Base-by-base conservation (phyloP, 2,329 filamentous ascomycete species). In the Talaromyces marneffei region DNA sequence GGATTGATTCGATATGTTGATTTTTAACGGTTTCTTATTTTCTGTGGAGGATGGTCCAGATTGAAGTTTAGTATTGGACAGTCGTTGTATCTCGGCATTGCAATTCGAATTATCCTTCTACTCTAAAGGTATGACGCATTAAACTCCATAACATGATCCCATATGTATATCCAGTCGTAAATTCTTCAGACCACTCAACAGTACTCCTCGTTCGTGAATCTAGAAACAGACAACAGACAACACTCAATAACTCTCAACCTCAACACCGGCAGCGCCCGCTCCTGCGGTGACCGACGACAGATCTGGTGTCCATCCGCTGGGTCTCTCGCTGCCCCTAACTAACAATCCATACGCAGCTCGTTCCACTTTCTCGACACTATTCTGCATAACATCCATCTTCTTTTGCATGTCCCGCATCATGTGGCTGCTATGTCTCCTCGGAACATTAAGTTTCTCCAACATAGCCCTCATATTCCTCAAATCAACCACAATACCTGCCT, bases 291-390 rank as follows among this genome's bases (percentile, higher is more conserved):
- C 75, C 23, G 70, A 77, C 25, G 78, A 77, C 71, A 90, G 75
- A 71, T 96, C 92, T 3, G 92, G 93, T 71, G 94, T 84, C 93
- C 93, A 97, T 0, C 93, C 93, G 71, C 89, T 90, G 0, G 93
- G 93, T 64, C 92, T 80, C 79, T 99, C 94, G 57, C 88, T 90
- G 0, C 93, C 93, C 57, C 94, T 82, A 23, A 99, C 90, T 31
- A 88, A 86, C 66, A 97, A 85, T 3, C 92, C 91, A 74, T 97
- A 99, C 31, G 92, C 87, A 25, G 93, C 85, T 66, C 85, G 87
- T 82, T 99, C 94, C 10, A 99, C 94, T 81, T 99, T 99, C 71
- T 89, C 87, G 27, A 99, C 92, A 73, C 91, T 95, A 71, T 85
- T 85, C 69, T 87, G 84, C 89, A 97, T 96, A 0, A 92, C 88